Conservation (phyloP, 169 alveolate species). For the Plasmodium fragile region DNA sequence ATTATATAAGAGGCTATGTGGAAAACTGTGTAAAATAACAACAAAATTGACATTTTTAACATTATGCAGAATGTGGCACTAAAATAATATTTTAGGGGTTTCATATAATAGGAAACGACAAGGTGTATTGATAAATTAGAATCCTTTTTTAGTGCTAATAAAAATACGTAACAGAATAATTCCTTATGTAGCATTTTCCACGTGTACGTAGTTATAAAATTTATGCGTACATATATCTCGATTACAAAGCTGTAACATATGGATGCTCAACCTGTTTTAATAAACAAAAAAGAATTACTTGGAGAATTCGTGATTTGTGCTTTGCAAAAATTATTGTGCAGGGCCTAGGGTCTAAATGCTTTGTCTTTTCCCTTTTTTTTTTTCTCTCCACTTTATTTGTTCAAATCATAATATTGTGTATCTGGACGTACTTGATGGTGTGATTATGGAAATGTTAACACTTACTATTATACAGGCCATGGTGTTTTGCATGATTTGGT, state of each 20-base stretch:
- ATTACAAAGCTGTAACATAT: background rate
- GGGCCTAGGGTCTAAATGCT: background rate
- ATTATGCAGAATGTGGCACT: background rate
- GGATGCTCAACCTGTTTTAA: background rate
- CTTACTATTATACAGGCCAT: background rate
- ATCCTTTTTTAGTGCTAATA: background rate
- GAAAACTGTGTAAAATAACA: background rate
- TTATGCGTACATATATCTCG: background rate
- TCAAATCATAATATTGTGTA: background rate
- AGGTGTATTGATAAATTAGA: background rate
- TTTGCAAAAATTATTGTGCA: background rate
- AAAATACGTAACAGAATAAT: background rate
- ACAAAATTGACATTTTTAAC: background rate
- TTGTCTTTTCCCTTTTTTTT: background rate
- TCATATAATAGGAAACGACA: background rate
- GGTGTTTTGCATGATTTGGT: background rate
- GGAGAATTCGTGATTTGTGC: background rate
- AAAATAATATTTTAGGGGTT: background rate
- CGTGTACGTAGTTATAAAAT: background rate
- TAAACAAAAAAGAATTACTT: background rate
- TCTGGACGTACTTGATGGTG: background rate
- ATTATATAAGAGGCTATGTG: background rate
- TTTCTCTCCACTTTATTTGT: background rate
- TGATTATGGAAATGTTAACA: background rate
- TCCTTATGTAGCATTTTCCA: background rate